Evolutionary conservation across 2,329 filamentous ascomycete genomes (phyloP), one percentile per base, ranked within the genome.

Genomic region (Claviceps cyperi): DNA sequence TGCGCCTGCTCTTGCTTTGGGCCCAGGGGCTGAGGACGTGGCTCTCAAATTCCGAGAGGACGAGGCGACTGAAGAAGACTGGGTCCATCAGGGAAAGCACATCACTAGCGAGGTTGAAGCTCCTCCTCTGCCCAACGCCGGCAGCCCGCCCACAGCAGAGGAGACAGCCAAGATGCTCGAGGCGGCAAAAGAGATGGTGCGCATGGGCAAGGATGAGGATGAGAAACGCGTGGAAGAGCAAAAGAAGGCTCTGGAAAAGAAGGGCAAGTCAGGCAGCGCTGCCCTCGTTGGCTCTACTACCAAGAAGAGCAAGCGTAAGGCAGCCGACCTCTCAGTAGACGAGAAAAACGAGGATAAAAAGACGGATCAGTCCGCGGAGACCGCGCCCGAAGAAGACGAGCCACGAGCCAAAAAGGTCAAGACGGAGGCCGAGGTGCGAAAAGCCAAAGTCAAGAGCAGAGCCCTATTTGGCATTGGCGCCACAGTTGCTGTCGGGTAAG

Each of bases 401-500:
- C 74, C 69, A 4, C 69, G 69, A 46, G 66, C 81, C 64, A 97
- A 97, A 78, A 87, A 84, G 62, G 80, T 78, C 40, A 87, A 83
- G 73, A 84, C 88, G 1, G 85, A 92, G 63, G 78, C 85, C 43
- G 84, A 92, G 66, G 66, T 94, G 57, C 83, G 83, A 66, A 90
- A 88, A 69, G 84, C 94, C 69, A 85, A 82, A 61, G 87, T 96
- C 56, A 83, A 87, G 69, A 87, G 83, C 66, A 80, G 89, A 62
- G 88, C 92, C 45, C 72, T 95, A 53, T 76, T 94, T 55, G 91
- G 92, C 52, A 78, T 97, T 49, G 86, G 83, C 54, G 88, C 88
- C 51, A 92, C 87, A 45, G 76, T 96, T 64, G 87, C 86, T 51
- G 77, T 96, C 66, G 90, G 90, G 92, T 97, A 78, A 72, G 89